Base-by-base conservation (phyloP, 768 basidiomycete species). In the Amyloporia xantha region DNA sequence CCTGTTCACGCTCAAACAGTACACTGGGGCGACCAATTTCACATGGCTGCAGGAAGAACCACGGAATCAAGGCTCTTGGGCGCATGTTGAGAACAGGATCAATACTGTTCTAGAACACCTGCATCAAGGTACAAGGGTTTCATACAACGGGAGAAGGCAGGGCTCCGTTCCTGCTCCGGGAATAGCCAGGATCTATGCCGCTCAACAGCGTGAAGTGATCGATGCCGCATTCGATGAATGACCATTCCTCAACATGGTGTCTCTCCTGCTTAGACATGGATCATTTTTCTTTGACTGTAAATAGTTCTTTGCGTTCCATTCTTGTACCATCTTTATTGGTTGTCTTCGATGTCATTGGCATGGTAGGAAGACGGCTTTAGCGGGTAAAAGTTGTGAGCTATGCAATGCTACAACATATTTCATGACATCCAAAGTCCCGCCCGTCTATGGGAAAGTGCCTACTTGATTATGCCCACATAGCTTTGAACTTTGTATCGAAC, bases 11-110 rank as follows among this genome's bases (percentile, higher is more conserved):
- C 64, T 94, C 26, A 41, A 54, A 35, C 54, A 63, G 2, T 89
- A 87, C 57, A 39, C 59, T 0, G 30, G 59, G 15, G 74, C 66
- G 0, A 53, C 57, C 3, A 74, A 80, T 45, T 59, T 76, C 26
- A 39, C 76, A 6, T 95, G 86, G 81, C 70, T 89, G 15, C 92
- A 96, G 62, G 92, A 94, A 60, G 92, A 94, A 60, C 84, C 91
- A 2, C 78, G 71, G 61, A 95, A 96, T 61, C 91, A 94, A 64
- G 92, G 92, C 1, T 79, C 85, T 2, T 93, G 75, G 71, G 63
- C 68, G 11, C 85, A 89, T 66, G 84, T 90, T 37, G 64, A 62
- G 30, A 70, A 71, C 1, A 70, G 91, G 55, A 66, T 91, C 47
- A 67, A 68, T 5, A 60, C 54, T 19, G 74, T 90, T 25, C 61